A percentile compares a stretch with the other conserved stretches of the same genome.
These are phyloP conservation scores for Acacia confusa DNA, from an alignment of 306 rosid genomes.

Conservation along the genomic window DNA sequence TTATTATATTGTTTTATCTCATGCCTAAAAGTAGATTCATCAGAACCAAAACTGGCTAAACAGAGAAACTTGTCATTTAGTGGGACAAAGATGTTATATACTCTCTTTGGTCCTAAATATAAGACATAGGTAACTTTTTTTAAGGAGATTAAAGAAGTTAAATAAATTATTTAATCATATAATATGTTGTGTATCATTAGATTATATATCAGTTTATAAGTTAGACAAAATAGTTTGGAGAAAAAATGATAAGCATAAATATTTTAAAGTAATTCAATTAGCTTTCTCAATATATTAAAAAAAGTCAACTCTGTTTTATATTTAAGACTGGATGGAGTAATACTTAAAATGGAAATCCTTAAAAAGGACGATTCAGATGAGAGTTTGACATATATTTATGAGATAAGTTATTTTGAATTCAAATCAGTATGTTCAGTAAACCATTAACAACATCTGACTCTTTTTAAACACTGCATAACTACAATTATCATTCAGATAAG, in stretches of 20 bases:
- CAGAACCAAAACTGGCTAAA: not conserved
- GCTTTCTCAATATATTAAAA: too few relatives aligned
- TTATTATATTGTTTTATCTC: not conserved
- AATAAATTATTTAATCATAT: too few relatives aligned
- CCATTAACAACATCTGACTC: not conserved
- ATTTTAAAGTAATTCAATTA: too few relatives aligned
- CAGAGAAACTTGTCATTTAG: constrained; percentile 1
- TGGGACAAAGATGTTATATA: not conserved
- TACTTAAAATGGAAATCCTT: not conserved
- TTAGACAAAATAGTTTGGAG: too few relatives aligned
- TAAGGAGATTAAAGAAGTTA: too few relatives aligned
- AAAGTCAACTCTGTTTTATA: too few relatives aligned
- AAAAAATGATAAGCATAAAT: too few relatives aligned
- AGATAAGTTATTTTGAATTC: not conserved
- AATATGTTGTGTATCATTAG: too few relatives aligned
- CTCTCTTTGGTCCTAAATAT: too few relatives aligned
- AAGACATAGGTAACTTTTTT: too few relatives aligned
- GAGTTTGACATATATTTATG: constrained; percentile 4
- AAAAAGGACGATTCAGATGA: not conserved
- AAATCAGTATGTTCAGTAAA: not conserved
- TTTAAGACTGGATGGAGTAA: not conserved
- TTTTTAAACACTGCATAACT: not conserved
- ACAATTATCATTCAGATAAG: not conserved
- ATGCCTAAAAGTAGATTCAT: constrained; percentile 1
- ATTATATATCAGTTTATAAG: too few relatives aligned